Conservation (phyloP, 306 rosid genomes). For the Cicer bijugum region DNA sequence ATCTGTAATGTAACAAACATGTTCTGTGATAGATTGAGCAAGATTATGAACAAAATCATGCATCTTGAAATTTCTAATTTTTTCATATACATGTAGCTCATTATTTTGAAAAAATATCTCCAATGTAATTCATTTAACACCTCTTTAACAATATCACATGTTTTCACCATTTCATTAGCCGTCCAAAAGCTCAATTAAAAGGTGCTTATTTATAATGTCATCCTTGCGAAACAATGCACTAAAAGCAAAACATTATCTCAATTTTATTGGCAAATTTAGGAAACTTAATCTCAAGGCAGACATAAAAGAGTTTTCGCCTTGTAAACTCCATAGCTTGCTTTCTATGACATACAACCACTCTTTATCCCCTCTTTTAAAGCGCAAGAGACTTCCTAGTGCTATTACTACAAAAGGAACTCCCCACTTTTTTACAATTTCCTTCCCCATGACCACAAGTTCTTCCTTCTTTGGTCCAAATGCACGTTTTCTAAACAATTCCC, state of each 20-base stretch:
- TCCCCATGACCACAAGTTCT: slow-evolving; percentile 19
- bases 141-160: too few relatives aligned
- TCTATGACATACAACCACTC: slow-evolving; percentile 31
- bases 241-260: slow-evolving; percentile 23
- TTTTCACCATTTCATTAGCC: neutral
- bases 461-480: slow-evolving; percentile 27
- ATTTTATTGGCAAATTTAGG: neutral
- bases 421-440: slow-evolving; percentile 21
- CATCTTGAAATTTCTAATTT: neutral
- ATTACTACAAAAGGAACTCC: slow-evolving; percentile 11
- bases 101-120: neutral
- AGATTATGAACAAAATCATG: neutral
- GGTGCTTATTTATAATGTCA: neutral
- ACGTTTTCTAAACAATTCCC: slow-evolving; percentile 25
- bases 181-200: slow-evolving; percentile 23
- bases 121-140: neutral
- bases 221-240: slow-evolving; percentile 19
- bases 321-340: slow-evolving; percentile 26
- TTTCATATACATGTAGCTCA: neutral
- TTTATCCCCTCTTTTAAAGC: neutral
- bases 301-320: slow-evolving; percentile 22
- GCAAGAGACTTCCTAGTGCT: slow-evolving; percentile 13
- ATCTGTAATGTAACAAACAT: neutral
- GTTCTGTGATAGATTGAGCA: neutral
- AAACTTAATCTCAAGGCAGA: slow-evolving; percentile 11